A percentile compares a stretch with the other conserved stretches of the same genome.
Evolutionary conservation across 2,329 filamentous ascomycete genomes (phyloP).

Genomic region (Diaporthe velutina): DNA sequence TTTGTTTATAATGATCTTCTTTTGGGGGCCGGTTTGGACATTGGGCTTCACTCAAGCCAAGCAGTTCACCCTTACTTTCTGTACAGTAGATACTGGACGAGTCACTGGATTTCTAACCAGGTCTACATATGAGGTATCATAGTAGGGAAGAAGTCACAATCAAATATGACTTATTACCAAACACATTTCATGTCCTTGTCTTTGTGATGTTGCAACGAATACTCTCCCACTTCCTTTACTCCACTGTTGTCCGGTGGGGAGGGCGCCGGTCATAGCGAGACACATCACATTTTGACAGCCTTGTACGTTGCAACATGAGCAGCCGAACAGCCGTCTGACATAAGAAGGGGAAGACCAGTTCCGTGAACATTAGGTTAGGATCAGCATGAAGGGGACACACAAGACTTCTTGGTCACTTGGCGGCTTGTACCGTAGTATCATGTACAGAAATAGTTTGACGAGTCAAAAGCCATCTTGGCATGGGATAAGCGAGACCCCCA

Average conservation of each 20-base stretch:
- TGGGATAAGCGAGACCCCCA: neutral
- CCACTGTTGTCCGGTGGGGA: neutral
- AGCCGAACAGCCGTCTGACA: too few species aligned
- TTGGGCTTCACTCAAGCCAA: neutral
- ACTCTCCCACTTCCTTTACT: neutral
- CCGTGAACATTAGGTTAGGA: neutral
- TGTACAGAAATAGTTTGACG: neutral
- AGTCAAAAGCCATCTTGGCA: neutral
- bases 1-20: slow-evolving; percentile 23
- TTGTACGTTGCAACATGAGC: neutral
- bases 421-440: neutral
- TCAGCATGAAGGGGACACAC: neutral
- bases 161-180: neutral
- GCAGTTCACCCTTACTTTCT: neutral
- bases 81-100: neutral
- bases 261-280: neutral
- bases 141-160: neutral
- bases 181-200: too few species aligned
- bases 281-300: too few species aligned
- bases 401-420: slow-evolving; percentile 7
- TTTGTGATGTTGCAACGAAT: neutral
- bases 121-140: neutral
- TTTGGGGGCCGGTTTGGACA: neutral
- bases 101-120: neutral
- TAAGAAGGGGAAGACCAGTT: neutral